Conservation (phyloP, 83 land plant species). For the Thuja plicata region DNA sequence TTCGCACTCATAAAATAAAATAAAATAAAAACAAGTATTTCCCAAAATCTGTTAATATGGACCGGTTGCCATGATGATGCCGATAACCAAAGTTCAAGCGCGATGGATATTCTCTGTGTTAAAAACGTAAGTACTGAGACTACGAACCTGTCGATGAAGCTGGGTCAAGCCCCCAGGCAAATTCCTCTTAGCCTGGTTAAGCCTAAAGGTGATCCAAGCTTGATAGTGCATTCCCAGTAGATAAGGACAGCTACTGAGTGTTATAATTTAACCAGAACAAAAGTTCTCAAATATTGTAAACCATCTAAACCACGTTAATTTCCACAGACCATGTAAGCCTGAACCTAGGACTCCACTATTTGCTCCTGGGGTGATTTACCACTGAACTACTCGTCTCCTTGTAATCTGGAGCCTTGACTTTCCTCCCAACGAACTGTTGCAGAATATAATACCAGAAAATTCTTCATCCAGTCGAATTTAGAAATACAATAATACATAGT, state of each 20-base stretch:
- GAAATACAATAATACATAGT: background rate
- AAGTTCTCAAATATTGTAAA: too few species aligned
- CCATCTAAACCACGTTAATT: background rate
- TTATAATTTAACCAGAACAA: background rate
- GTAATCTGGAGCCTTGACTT: background rate
- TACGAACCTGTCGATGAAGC: background rate
- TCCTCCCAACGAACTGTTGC: background rate
- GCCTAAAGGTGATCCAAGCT: background rate
- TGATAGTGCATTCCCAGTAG: background rate
- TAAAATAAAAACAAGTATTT: too few species aligned
- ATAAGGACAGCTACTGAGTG: background rate
- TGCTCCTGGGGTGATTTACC: background rate
- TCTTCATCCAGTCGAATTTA: background rate
- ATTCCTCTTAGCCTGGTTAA: background rate
- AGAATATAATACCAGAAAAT: background rate
- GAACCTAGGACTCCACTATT: background rate
- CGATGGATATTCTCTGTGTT: background rate
- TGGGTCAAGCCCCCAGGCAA: background rate
- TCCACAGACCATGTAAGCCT: background rate
- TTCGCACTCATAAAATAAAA: background rate
- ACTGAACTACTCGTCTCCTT: background rate
- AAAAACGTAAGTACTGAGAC: background rate
- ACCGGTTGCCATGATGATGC: background rate
- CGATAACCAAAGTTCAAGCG: background rate
- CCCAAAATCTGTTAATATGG: background rate